These are phyloP conservation scores for Cladosporium phlei DNA, from an alignment of 2,329 filamentous ascomycete genomes.

Conservation along the genomic window DNA sequence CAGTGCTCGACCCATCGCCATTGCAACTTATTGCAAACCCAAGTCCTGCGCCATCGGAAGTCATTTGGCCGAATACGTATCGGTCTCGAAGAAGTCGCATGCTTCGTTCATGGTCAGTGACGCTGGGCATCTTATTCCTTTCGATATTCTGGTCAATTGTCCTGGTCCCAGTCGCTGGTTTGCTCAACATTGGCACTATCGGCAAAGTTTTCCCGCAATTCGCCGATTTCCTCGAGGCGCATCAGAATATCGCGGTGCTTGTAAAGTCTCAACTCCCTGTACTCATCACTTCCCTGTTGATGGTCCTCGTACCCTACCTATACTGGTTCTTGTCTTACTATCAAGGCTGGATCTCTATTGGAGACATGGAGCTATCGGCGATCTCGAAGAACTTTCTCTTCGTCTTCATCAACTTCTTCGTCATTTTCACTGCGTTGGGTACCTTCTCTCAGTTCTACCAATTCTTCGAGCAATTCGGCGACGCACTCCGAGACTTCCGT, in stretches of 20 bases:
- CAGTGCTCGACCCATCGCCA: constrained; percentile 84
- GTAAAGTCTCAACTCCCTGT: constrained; percentile 87
- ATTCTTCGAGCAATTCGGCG: constrained; percentile 59
- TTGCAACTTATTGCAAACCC: constrained; percentile 78
- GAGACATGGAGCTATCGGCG: constrained; percentile 87
- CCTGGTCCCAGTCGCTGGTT: constrained; percentile 70
- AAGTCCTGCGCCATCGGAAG: constrained; percentile 81
- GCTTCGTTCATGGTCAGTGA: constrained; percentile 76
- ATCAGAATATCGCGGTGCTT: constrained; percentile 67
- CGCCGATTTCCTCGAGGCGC: constrained; percentile 60
- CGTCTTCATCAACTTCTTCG: constrained; percentile 97
- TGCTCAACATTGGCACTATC: constrained; percentile 79
- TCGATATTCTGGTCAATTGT: constrained; percentile 85
- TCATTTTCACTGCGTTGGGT: constrained; percentile 85
- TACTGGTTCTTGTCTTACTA: constrained; percentile 89
- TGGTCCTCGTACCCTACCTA: constrained; percentile 83
- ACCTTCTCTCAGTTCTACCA: constrained; percentile 64
- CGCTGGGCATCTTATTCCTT: constrained; percentile 72
- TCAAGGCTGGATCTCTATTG: constrained; percentile 92
- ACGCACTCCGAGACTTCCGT: constrained; percentile 73
- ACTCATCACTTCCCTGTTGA: constrained; percentile 76
- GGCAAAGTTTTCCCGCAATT: constrained; percentile 66
- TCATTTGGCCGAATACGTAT: constrained; percentile 96
- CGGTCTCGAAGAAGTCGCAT: constrained; percentile 68
- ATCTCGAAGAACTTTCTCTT: constrained; percentile 99